phyloP scores from a whole-genome alignment of 1,284 basidiomycete species.

The Malassezia equina region DNA sequence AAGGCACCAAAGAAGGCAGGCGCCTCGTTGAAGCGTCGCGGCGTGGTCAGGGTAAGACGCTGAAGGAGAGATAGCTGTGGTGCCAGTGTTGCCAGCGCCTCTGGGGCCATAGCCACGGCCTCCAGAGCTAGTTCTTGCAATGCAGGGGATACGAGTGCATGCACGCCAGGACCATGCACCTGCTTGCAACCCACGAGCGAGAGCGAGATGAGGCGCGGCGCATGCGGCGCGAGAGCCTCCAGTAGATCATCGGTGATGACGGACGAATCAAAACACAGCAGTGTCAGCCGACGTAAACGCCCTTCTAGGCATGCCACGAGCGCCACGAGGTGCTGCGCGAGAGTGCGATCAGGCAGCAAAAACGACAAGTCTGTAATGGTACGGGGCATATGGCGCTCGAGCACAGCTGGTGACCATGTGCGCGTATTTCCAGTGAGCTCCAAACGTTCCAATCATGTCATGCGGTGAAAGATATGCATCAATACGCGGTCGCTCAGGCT shows the following conservation, averaged over 20 bases:
- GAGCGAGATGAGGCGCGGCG: slow-evolving; percentile 20
- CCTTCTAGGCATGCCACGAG: background rate
- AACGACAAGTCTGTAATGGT: slow-evolving; percentile 16
- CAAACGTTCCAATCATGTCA: slow-evolving; percentile 20
- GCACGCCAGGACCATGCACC: slow-evolving; percentile 28
- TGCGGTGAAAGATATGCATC: slow-evolving; percentile 17
- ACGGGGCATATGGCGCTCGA: slow-evolving; percentile 20
- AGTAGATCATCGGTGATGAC: slow-evolving; percentile 28
- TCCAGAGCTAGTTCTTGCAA: slow-evolving; percentile 35
- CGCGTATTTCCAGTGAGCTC: slow-evolving; percentile 36
- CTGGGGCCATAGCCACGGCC: slow-evolving; percentile 18
- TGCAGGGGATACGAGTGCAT: slow-evolving; percentile 19
- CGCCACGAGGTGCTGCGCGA: slow-evolving; percentile 1
- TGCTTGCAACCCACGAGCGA: slow-evolving; percentile 36
- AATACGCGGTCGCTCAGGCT: slow-evolving; percentile 36
- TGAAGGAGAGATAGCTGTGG: background rate
- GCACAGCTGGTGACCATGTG: slow-evolving; percentile 26
- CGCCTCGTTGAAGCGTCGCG: slow-evolving; percentile 7
- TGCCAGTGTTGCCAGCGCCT: background rate
- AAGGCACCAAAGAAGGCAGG: slow-evolving; percentile 1
- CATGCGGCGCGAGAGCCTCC: slow-evolving; percentile 17
- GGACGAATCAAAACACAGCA: slow-evolving; percentile 31
- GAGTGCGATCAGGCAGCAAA: slow-evolving; percentile 16
- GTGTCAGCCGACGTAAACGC: slow-evolving; percentile 15
- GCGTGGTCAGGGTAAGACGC: slow-evolving; percentile 27